A percentile compares a stretch with the other conserved stretches of the same genome.
These are phyloP conservation scores for Claviceps lovelessii DNA, from an alignment of 2,329 filamentous ascomycete species.

Conservation along the genomic window DNA sequence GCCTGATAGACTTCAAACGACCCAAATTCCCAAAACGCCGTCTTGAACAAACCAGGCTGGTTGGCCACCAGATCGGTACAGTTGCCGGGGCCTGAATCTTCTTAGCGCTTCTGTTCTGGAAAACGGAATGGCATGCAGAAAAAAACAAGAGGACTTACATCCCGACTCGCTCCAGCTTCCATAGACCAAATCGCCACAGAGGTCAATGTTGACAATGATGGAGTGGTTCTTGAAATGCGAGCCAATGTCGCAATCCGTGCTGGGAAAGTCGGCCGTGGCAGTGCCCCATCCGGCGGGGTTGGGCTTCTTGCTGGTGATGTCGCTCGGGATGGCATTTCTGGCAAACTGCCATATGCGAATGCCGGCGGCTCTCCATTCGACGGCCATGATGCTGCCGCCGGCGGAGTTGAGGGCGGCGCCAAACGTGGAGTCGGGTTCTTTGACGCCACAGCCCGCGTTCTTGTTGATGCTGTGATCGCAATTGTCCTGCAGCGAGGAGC, in stretches of 20 bases:
- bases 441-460: conserved; percentile 46
- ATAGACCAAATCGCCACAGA: conserved; percentile 45
- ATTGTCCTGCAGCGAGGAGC: conserved; percentile 24
- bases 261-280: conserved; percentile 50
- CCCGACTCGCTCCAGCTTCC: conserved; percentile 31
- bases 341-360: conserved; percentile 51
- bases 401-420: conserved; percentile 37
- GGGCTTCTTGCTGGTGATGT: conserved; percentile 37
- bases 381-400: conserved; percentile 44
- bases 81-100: conserved; percentile 31
- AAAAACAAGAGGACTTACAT: conserved; percentile 17
- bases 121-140: no score
- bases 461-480: conserved; percentile 36
- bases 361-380: conserved; percentile 46
- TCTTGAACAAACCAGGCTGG: conserved; percentile 38
- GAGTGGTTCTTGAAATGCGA: conserved; percentile 50
- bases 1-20: conserved; percentile 42
- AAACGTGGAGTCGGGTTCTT: conserved; percentile 27
- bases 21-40: conserved; percentile 53
- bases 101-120: no score
- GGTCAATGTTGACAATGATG: conserved; percentile 51
- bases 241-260: conserved; percentile 44
- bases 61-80: conserved; percentile 45
- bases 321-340: conserved; percentile 31
- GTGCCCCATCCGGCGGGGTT: conserved; percentile 48